Evolutionary conservation across 1,139 yeast genomes (phyloP).

Genomic region (Eremothecium sinecaudum): DNA sequence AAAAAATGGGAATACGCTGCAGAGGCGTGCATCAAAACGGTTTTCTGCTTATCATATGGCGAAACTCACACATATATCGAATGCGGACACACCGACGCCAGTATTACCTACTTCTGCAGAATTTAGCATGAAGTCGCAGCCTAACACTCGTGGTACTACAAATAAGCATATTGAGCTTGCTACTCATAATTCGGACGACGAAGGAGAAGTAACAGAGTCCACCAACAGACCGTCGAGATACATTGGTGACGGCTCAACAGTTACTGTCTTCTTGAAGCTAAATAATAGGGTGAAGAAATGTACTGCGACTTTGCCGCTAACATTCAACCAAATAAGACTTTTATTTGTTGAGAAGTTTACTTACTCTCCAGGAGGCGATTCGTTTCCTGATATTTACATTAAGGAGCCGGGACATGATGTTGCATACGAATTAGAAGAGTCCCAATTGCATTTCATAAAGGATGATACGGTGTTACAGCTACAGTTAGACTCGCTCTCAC

Average conservation of each 20-base stretch:
- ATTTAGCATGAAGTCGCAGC: constrained; percentile 1
- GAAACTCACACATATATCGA: constrained; percentile 50
- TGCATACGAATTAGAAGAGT: constrained; percentile 75
- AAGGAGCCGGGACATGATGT: constrained; percentile 52
- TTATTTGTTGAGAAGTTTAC: constrained; percentile 82
- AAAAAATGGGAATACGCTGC: constrained; percentile 72
- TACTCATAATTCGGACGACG: neutral
- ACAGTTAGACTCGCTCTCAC: neutral
- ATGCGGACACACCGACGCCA: constrained; percentile 24
- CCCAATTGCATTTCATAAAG: constrained; percentile 46
- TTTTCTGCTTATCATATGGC: constrained; percentile 92
- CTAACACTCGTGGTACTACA: neutral
- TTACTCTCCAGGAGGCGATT: constrained; percentile 60
- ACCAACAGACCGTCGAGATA: constrained; percentile 1
- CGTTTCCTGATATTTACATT: constrained; percentile 75
- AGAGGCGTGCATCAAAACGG: constrained; percentile 78
- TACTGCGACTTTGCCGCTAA: constrained; percentile 40
- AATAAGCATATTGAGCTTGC: neutral
- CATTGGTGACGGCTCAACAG: constrained; percentile 1
- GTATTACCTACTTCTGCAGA: constrained; percentile 1
- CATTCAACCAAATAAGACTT: constrained; percentile 57
- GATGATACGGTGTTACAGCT: constrained; percentile 46
- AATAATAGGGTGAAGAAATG: constrained; percentile 58
- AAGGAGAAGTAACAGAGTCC: neutral
- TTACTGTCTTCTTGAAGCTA: constrained; percentile 43